These are phyloP conservation scores for Cenchrus fungigraminus DNA, from an alignment of 176 grass and related monocot genomes.

Conservation along the genomic window DNA sequence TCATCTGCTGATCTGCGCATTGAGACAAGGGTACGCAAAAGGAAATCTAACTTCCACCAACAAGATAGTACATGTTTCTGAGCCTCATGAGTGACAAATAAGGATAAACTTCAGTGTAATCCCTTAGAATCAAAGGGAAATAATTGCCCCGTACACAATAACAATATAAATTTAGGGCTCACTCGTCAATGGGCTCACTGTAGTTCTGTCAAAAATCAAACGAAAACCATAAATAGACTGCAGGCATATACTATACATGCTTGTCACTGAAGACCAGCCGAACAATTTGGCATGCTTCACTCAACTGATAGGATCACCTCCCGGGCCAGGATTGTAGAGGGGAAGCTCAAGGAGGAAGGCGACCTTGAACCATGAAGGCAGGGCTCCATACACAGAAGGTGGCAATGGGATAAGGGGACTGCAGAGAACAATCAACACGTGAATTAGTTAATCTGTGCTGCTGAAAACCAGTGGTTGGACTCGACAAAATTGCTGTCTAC, in stretches of 20 bases:
- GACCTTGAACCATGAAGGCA: conserved; percentile 84
- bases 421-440: conserved; percentile 29
- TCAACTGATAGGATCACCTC: conserved; percentile 35
- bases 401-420: conserved; percentile 91
- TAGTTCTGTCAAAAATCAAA: neutral
- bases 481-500: conserved; percentile 32
- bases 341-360: conserved; percentile 88
- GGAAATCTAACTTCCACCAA: neutral
- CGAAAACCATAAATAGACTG: neutral
- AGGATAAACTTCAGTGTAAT: neutral
- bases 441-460: neutral
- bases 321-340: conserved; percentile 72
- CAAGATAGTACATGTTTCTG: neutral
- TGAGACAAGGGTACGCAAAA: too few species aligned
- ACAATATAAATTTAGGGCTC: neutral
- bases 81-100: neutral
- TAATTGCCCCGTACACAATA: conserved; percentile 17
- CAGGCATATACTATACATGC: conserved; percentile 19
- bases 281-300: neutral
- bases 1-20: neutral
- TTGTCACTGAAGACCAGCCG: conserved; percentile 8
- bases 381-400: conserved; percentile 66
- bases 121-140: conserved; percentile 19
- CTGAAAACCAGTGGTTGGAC: conserved; percentile 18
- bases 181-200: conserved; percentile 1